Evolutionary conservation across 2,329 filamentous ascomycete species (phyloP).

Genomic region (Ophiocordyceps polyrhachis-furcata): DNA sequence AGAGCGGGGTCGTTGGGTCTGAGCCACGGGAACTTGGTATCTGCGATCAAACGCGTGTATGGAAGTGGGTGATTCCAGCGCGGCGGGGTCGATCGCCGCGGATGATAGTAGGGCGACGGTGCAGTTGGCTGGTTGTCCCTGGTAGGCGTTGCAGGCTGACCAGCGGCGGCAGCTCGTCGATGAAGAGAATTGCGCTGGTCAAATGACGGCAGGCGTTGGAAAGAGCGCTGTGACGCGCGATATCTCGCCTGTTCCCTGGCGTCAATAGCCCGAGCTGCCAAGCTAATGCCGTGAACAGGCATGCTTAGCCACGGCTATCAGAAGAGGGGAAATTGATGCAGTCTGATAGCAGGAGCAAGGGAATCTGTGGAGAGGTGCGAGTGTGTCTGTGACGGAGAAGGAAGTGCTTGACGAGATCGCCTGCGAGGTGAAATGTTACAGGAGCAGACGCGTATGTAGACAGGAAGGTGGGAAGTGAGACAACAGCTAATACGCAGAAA

Average conservation of each 20-base stretch:
- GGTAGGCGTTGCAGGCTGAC: background rate
- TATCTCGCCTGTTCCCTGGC: background rate
- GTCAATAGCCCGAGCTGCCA: background rate
- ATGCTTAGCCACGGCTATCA: background rate
- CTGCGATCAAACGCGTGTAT: background rate
- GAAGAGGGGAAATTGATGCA: background rate
- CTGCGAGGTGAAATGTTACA: background rate
- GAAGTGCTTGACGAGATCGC: background rate
- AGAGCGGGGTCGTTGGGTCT: background rate
- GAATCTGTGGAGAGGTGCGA: background rate
- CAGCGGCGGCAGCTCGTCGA: background rate
- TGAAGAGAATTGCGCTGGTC: background rate
- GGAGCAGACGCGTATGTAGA: background rate
- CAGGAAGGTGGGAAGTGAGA: background rate
- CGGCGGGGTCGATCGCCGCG: background rate
- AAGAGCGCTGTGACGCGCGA: background rate
- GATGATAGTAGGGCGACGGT: background rate
- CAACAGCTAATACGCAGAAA: background rate
- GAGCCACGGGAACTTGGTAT: background rate
- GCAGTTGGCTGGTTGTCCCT: background rate
- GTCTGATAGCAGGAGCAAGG: background rate
- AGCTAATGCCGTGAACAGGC: background rate
- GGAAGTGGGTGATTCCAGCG: background rate
- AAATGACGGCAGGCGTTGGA: background rate
- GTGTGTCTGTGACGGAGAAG: background rate